These are phyloP conservation scores for Exophiala alcalophila DNA, from an alignment of 2,329 filamentous ascomycete genomes.

Conservation along the genomic window DNA sequence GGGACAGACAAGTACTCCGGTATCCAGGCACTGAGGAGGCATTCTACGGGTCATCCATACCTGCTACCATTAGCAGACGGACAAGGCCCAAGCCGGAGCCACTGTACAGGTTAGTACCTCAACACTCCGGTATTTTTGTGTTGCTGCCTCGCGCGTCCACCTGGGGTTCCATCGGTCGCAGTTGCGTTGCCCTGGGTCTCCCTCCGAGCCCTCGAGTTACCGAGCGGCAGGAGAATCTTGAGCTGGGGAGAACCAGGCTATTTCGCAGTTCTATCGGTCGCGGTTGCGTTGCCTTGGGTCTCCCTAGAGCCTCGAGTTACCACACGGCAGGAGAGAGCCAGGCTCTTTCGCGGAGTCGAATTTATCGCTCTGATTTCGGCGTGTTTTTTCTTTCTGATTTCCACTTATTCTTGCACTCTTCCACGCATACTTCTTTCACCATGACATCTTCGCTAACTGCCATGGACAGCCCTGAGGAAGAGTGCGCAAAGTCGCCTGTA, in stretches of 20 bases:
- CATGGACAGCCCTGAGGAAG: constrained; percentile 11
- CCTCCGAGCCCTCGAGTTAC: constrained; percentile 2
- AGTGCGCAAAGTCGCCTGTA: too few species aligned
- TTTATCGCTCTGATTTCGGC: too few species aligned
- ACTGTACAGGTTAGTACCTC: constrained; percentile 15
- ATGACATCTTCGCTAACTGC: constrained; percentile 4
- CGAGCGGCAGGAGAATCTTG: constrained; percentile 2
- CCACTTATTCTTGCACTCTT: neutral
- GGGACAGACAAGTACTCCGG: too few species aligned
- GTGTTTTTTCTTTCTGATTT: too few species aligned
- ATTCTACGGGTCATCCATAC: too few species aligned
- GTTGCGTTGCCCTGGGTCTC: constrained; percentile 3
- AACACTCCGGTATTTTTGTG: constrained; percentile 2
- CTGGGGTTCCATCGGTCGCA: constrained; percentile 1
- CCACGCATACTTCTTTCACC: too few species aligned
- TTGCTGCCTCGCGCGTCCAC: too few species aligned
- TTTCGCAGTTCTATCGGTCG: constrained; percentile 1
- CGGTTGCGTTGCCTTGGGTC: constrained; percentile 3
- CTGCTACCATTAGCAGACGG: too few species aligned
- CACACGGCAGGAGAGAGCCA: constrained; percentile 3
- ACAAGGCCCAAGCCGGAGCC: too few species aligned
- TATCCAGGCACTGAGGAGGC: too few species aligned
- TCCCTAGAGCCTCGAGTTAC: constrained; percentile 1
- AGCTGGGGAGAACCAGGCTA: too few species aligned
- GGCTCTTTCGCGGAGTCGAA: too few species aligned